Evolutionary conservation across 306 rosid species (phyloP), one percentile per base, ranked within the genome.

Genomic region (Cicer cuneatum): DNA sequence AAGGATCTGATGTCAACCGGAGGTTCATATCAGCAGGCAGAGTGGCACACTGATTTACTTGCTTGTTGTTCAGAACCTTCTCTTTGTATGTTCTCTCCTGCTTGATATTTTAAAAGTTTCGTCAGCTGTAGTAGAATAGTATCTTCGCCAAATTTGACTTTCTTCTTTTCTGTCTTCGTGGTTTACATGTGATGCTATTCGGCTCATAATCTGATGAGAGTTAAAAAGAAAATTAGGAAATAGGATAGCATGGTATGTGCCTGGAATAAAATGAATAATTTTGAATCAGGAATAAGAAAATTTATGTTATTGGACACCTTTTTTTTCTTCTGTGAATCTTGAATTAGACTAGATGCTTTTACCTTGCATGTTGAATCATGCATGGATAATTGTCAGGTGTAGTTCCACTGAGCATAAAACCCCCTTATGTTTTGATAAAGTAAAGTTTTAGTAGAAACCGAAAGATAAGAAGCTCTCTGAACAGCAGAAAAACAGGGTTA

Each of bases 41-140:
- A 95, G 48, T 95, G 99, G 99, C 93, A 90, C 58, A 84, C 88
- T 66, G 99, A 95, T 89, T 87, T 95, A 70, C 99, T 95, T 24
- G 92, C 91, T 67, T 95, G 99, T 80, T 95, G 98, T 80, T 87
- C 99, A 21, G 97, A 95, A 70, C 98, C 97, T 60, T 85, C 80
- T 62, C 87, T 95, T 60, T 95, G 99, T 95, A 90, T 33, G 96
- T 86, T 67, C 56, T 78, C 80, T 80, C 75, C 47, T 61, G 6
- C 80, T 51, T 57, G 57, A 18, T 29, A 73, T 76, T 77, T 37
- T 38, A 51, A 42, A 41, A 60, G 47, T 59, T 56, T 47, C 11
- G 64, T 37, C 35, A 11, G 19, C 46, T 59, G 29, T 51, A 33
- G 3, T 65, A 16, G 71, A 70, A 64, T 65, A 16, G 9, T 48